Percentiles rank a stretch among this genome's conserved stretches.
These are phyloP conservation scores for Amanita pseudoporphyria DNA, from an alignment of 768 basidiomycete species.

Conservation along the genomic window DNA sequence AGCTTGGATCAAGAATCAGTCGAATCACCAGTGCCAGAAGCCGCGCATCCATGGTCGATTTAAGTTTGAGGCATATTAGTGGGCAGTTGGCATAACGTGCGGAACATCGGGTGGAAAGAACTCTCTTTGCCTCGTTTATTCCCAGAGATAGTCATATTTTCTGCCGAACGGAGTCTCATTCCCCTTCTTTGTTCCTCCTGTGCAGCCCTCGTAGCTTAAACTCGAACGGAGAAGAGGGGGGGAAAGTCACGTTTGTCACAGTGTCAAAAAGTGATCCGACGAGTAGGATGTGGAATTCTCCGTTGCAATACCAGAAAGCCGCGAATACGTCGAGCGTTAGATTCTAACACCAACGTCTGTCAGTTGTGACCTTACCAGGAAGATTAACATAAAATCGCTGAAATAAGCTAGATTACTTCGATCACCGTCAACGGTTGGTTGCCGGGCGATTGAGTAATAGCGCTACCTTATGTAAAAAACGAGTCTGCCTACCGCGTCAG, in stretches of 20 bases:
- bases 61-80: not conserved
- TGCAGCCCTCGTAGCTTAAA: constrained; percentile 6
- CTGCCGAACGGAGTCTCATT: not conserved
- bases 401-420: not conserved
- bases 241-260: constrained; percentile 1
- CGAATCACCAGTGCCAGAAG: not conserved
- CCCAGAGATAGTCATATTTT: constrained; percentile 7
- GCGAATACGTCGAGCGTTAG: not conserved
- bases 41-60: not conserved
- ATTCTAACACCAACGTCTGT: not conserved
- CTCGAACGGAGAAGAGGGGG: constrained; percentile 5
- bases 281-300: not conserved
- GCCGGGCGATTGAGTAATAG: not conserved
- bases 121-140: not conserved
- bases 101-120: not conserved
- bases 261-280: constrained; percentile 4
- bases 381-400: not conserved
- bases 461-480: too few species aligned
- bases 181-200: not conserved
- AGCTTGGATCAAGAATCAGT: too few species aligned
- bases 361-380: not conserved
- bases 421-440: not conserved
- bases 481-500: too few species aligned
- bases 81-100: not conserved
- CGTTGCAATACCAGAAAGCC: not conserved